Base-by-base conservation (phyloP, 345 rosid species). In the Gossypium stocksii region DNA sequence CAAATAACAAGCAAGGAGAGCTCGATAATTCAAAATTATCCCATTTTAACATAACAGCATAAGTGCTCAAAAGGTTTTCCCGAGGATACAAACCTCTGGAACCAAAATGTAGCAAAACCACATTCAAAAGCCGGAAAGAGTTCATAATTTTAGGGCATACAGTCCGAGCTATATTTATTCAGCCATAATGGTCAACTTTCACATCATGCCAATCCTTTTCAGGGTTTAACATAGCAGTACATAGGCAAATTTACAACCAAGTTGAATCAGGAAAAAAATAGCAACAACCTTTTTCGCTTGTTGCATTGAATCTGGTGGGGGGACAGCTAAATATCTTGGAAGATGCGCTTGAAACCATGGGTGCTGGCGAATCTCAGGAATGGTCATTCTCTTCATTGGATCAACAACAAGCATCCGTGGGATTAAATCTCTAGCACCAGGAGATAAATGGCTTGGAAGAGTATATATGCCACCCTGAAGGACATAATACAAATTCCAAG, bases 341-440 rank as follows among this genome's bases (percentile, higher is more conserved):
- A 95, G 96, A 75, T 85, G 93, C 74, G 83, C 86, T 78, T 86
- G 89, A 83, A 95, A 95, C 99, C 99, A 95, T 29, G 78, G 87
- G 71, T 93, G 97, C 74, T 87, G 96, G 72, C 89, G 93, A 76
- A 95, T 91, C 82, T 95, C 98, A 62, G 97, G 92, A 73, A 95
- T 91, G 6, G 88, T 87, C 72, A 93, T 82, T 80, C 99, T 89
- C 85, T 91, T 93, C 86, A 91, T 82, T 65, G 98, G 98, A 59
- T 95, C 97, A 80, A 93, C 98, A 45, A 90, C 85, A 70, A 95
- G 97, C 97, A 95, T 89, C 86, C 93, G 85, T 79, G 96, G 97
- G 73, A 95, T 95, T 78, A 95, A 81, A 82, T 93, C 97, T 83
- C 94, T 88, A 69, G 99, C 92, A 17, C 93, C 93, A 22, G 84